Percentiles rank a stretch among this genome's conserved stretches.
Evolutionary conservation across 108 stramenopile genomes (phyloP).

Genomic region (Schizochytrium sp.): DNA sequence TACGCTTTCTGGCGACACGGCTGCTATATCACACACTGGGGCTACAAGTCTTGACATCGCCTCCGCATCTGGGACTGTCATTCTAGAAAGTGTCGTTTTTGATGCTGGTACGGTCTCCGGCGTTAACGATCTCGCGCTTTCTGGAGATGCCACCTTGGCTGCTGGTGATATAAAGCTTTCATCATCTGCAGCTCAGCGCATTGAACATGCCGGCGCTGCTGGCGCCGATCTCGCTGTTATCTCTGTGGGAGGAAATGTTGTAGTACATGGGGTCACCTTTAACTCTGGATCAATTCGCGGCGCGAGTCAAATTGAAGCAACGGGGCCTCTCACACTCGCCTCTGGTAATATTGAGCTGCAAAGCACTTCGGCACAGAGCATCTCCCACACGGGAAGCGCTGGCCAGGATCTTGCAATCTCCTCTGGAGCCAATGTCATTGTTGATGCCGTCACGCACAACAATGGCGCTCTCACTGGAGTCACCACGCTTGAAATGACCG

Average conservation of each 20-base stretch:
- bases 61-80: not conserved
- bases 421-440: not conserved
- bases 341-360: not conserved
- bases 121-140: too few relatives aligned
- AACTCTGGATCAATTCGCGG: too few relatives aligned
- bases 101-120: not conserved
- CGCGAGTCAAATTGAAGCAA: too few relatives aligned
- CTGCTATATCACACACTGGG: not conserved
- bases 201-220: too few relatives aligned
- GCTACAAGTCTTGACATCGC: not conserved
- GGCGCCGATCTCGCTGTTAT: too few relatives aligned
- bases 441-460: not conserved
- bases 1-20: not conserved
- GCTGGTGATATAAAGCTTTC: not conserved
- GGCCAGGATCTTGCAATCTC: not conserved
- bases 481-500: not conserved
- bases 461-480: not conserved
- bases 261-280: too few relatives aligned
- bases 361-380: too few relatives aligned
- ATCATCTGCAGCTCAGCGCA: too few relatives aligned
- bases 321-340: not conserved
- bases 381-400: not conserved
- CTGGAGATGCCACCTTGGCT: not conserved
- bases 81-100: not conserved
- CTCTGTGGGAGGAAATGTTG: too few relatives aligned